Evolutionary conservation across 768 basidiomycete genomes (phyloP).

Genomic region (Mrakia gelida): DNA sequence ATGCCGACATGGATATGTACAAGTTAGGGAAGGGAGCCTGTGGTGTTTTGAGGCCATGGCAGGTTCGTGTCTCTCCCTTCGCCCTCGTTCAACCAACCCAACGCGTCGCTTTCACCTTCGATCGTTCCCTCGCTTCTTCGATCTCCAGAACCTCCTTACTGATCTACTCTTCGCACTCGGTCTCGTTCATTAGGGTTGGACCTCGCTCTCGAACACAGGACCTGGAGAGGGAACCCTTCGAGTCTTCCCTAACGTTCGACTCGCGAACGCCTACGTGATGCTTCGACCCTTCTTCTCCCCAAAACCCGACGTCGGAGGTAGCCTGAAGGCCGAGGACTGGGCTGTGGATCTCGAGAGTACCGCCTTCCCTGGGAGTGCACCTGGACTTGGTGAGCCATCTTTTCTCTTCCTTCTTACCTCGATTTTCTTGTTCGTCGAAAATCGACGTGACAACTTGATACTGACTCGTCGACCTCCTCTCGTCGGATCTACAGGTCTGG

Average conservation of each 20-base stretch:
- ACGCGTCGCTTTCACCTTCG: background rate
- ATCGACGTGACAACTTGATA: background rate
- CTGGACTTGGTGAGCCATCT: slow-evolving; percentile 46
- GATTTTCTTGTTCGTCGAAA: too few species aligned
- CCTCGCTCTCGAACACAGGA: slow-evolving; percentile 52
- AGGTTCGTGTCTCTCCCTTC: slow-evolving; percentile 21
- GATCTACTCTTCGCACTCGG: slow-evolving; percentile 38
- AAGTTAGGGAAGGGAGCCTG: slow-evolving; percentile 40
- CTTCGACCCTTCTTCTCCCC: slow-evolving; percentile 63
- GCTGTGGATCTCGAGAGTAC: slow-evolving; percentile 53
- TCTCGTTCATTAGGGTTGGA: slow-evolving; percentile 37
- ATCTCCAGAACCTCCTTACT: slow-evolving; percentile 23
- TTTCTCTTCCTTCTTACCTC: background rate
- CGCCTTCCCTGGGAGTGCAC: slow-evolving; percentile 55
- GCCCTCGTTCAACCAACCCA: background rate
- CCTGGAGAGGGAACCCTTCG: slow-evolving; percentile 61
- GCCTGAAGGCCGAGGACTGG: slow-evolving; percentile 55
- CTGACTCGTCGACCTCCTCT: background rate
- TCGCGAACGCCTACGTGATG: slow-evolving; percentile 59
- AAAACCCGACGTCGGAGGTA: background rate
- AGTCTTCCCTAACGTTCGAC: slow-evolving; percentile 57
- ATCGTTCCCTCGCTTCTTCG: slow-evolving; percentile 39
- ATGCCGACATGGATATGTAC: slow-evolving; percentile 63
- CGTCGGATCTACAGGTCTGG: slow-evolving; percentile 45
- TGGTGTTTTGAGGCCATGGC: slow-evolving; percentile 23